A percentile compares a stretch with the other conserved stretches of the same genome.
Evolutionary conservation across 2,329 filamentous ascomycete species (phyloP).

Genomic region (Aphanocladium album): DNA sequence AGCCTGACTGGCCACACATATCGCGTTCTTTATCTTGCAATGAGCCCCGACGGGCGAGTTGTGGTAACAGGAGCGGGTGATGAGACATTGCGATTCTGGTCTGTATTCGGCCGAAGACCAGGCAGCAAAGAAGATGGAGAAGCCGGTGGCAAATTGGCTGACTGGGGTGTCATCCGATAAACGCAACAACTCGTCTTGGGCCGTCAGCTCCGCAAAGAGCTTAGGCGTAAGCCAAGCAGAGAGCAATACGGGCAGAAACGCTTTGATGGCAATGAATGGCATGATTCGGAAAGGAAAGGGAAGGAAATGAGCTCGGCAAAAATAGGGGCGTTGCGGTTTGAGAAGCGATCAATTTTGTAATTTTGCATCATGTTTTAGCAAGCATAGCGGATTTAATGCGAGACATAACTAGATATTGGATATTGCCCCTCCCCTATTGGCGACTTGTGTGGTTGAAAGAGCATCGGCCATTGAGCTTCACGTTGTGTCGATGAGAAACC

Average conservation of each 20-base stretch:
- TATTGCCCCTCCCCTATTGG: not conserved
- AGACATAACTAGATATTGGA: not conserved
- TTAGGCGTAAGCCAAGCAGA: not conserved
- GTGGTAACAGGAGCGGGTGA: constrained; percentile 96
- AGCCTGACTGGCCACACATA: constrained; percentile 95
- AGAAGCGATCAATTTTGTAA: constrained; percentile 9
- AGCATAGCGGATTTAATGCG: constrained; percentile 11
- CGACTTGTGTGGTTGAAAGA: too few relatives aligned
- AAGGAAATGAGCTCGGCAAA: not conserved
- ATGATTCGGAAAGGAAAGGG: not conserved
- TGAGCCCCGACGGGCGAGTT: constrained; percentile 91
- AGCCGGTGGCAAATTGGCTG: constrained; percentile 56
- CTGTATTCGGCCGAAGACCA: constrained; percentile 81
- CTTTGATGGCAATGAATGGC: not conserved
- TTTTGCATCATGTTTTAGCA: constrained; percentile 7
- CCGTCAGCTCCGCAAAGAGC: not conserved
- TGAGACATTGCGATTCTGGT: constrained; percentile 95
- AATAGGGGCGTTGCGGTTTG: not conserved
- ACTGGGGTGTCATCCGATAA: constrained; percentile 78
- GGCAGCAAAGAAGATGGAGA: constrained; percentile 66
- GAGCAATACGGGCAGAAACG: not conserved
- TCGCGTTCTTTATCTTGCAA: constrained; percentile 89
- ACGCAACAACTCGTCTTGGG: not conserved
- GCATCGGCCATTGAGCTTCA: not conserved
- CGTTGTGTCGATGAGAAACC: not conserved